Evolutionary conservation across 1,284 basidiomycete species (phyloP), one percentile per base, ranked within the genome.

Genomic region (Apiotrichum gracile): DNA sequence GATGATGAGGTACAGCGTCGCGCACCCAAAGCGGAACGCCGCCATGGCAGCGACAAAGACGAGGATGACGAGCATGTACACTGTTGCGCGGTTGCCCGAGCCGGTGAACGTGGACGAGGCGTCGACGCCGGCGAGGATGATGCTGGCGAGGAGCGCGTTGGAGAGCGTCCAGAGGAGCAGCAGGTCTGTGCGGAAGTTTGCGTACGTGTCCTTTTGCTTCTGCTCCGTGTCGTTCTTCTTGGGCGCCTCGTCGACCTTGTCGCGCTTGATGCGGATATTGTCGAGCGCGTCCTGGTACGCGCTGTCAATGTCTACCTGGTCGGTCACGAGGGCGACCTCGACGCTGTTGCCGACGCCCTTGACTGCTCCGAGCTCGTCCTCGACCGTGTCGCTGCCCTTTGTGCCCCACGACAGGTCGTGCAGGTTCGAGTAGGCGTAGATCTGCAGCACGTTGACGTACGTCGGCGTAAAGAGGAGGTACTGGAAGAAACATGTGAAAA

Each of bases 271-370:
- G 6, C 72, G 60, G 39, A 97, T 79, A 67, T 91, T 91, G 54
- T 83, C 80, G 37, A 97, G 78, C 0, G 92, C 86, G 62, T 93
- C 88, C 69, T 92, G 87, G 69, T 97, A 98, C 22, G 89, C 84
- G 39, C 81, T 82, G 67, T 97, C 90, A 54, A 90, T 85, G 69
- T 94, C 91, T 4, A 87, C 86, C 51, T 88, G 85, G 49, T 88
- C 88, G 0, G 88, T 84, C 4, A 88, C 83, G 63, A 97, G 82
- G 61, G 91, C 87, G 52, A 97, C 86, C 65, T 96, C 90, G 38
- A 97, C 90, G 61, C 88, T 84, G 64, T 86, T 81, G 33, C 75
- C 77, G 9, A 77, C 73, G 14, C 78, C 79, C 47, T 70, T 66
- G 44, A 91, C 87, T 3, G 83, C 82, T 24, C 89, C 90, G 24